phyloP scores from a whole-genome alignment of 2,329 filamentous ascomycete genomes.

The Ophiostoma australiae region DNA sequence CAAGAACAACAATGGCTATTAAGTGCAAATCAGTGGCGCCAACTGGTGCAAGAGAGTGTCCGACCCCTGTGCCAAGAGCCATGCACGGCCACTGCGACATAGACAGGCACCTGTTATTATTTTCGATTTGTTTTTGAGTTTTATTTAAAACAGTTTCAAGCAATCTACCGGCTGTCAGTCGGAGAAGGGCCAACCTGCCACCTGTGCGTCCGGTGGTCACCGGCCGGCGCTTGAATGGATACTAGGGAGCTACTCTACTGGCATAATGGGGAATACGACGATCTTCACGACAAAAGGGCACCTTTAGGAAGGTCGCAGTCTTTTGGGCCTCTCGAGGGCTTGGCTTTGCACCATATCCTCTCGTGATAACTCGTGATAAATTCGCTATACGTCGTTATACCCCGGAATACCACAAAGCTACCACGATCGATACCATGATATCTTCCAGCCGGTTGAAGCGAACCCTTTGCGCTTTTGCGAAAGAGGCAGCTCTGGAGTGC shows the following conservation, averaged over 20 bases:
- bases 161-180: neutral
- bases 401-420: neutral
- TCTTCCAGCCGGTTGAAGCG: neutral
- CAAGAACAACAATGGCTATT: neutral
- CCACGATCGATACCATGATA: neutral
- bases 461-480: slow-evolving; percentile 1
- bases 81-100: slow-evolving; percentile 4
- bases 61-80: neutral
- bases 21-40: neutral
- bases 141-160: neutral
- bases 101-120: neutral
- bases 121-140: neutral
- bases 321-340: neutral
- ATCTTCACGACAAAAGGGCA: neutral
- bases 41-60: neutral
- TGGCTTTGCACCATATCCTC: slow-evolving; percentile 3
- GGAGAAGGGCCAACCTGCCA: neutral
- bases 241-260: neutral
- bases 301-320: slow-evolving; percentile 8
- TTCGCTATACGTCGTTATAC: neutral
- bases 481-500: slow-evolving; percentile 2
- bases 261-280: neutral
- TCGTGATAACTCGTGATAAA: slow-evolving; percentile 9
- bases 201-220: neutral
- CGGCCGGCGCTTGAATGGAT: neutral